Conservation (phyloP, 306 rosid species). For the Gynostemma pentaphyllum region DNA sequence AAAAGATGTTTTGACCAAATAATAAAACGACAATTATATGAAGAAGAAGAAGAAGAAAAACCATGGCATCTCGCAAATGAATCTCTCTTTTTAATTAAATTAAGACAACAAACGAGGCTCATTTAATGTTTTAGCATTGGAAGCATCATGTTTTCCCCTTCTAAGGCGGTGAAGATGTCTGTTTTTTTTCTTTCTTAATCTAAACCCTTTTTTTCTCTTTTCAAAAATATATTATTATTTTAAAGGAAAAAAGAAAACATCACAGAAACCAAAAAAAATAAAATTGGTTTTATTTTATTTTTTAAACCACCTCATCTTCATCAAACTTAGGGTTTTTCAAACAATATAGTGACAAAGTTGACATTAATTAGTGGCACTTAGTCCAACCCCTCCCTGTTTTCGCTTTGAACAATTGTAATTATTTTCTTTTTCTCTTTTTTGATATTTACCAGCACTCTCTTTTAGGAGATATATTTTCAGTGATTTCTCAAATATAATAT, state of each 20-base stretch:
- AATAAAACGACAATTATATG: not conserved
- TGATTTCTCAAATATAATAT: too few species aligned
- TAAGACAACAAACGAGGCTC: slow-evolving; percentile 35
- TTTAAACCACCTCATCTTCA: slow-evolving; percentile 10
- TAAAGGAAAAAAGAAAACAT: slow-evolving; percentile 10
- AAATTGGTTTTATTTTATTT: slow-evolving; percentile 21
- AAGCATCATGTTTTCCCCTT: slow-evolving; percentile 50
- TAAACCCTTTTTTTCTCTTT: not conserved
- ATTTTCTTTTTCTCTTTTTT: not conserved
- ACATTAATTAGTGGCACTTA: slow-evolving; percentile 12
- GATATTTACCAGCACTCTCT: slow-evolving; percentile 8
- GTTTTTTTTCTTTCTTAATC: slow-evolving; percentile 36
- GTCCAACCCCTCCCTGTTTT: not conserved
- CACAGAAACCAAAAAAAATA: slow-evolving; percentile 20
- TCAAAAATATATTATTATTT: slow-evolving; percentile 16
- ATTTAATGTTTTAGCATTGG: slow-evolving; percentile 47
- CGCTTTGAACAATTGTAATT: not conserved
- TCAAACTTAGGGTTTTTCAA: slow-evolving; percentile 12
- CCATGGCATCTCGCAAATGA: slow-evolving; percentile 40
- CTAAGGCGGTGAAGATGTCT: slow-evolving; percentile 72
- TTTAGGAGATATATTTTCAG: too few species aligned
- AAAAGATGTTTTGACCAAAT: not conserved
- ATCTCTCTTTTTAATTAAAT: slow-evolving; percentile 22
- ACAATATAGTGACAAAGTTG: slow-evolving; percentile 13
- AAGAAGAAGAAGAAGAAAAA: not conserved